Base-by-base conservation (phyloP, 1,284 basidiomycete genomes). In the Phlebopus sp. region DNA sequence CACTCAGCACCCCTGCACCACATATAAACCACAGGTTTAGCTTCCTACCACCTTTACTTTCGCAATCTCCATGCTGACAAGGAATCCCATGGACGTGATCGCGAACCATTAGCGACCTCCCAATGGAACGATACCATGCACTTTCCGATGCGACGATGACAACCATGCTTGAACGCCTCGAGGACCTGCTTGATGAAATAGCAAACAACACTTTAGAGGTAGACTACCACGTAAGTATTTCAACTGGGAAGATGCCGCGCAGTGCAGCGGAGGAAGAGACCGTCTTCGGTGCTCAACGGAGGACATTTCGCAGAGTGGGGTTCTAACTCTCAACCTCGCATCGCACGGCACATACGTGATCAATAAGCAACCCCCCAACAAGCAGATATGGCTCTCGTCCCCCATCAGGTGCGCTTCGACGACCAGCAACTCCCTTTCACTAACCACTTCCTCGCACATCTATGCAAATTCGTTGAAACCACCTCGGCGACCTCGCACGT, bases 361-460 rank as follows among this genome's bases (percentile, higher is more conserved):
- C 73, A 99, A 99, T 74, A 99, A 99, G 76, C 96, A 99, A 69
- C 96, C 96, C 8, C 96, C 97, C 5, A 98, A 98, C 66, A 93
- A 94, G 69, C 97, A 99, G 68, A 98, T 99, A 63, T 99, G 96
- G 96, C 76, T 99, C 29, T 95, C 92, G 10, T 96, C 92, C 30
- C 96, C 96, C 0, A 64, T 85, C 53, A 91, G 85, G 87, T 86
- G 51, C 30, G 72, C 18, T 55, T 18, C 35, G 6, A 36, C 34
- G 15, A 23, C 31, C 37, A 41, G 36, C 32, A 13, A 37, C 27
- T 9, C 27, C 27, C 8, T 29, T 11, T 29, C 27, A 29, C 27
- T 29, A 11, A 8, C n/a, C 18, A 32, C 37, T 36, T 48, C 32
- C 50, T 53, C 41, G 55, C 30, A 34, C 32, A 45, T 52, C 25